Evolutionary conservation across 2,329 filamentous ascomycete genomes (phyloP), one percentile per base, ranked within the genome.

Genomic region (Monosporascus sp.): DNA sequence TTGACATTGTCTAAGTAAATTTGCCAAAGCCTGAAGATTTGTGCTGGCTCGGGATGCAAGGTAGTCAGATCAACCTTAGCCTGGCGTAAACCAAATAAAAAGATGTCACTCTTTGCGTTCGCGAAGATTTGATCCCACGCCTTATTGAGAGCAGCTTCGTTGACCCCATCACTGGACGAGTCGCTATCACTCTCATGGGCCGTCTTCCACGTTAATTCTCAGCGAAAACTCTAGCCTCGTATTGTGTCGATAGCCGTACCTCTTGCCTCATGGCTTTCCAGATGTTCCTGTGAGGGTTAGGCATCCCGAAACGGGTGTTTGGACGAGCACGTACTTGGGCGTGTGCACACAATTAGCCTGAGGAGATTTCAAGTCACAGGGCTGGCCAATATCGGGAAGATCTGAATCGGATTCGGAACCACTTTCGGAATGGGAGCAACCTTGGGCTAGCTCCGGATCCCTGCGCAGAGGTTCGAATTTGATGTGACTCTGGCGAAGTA

Each of bases 1-100:
- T 85, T 74, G 49, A 85, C 75, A 43, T 82, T 82, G 31, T 83
- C 75, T 0, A 85, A 65, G 56, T 81, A 86, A 0, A 77, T 67
- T 60, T 85, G 81, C 81, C 82, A 86, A 0, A 81, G 66, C 24
- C 68, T 63, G 53, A 80, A 76, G 7, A 79, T 75, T 0, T 76
- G 69, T 1, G 71, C 67, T 0, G 72, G 70, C 0, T 71, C 62
- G 0, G 77, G 77, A 26, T 88, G 85, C 0, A 84, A 59, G 2
- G 70, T 66, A 4, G 74, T 72, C 1, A 85, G 63, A 55, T 79
- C 70, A n/a, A 78, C 60, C 2, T 58, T 54, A 22, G 66, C 60
- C 19, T 68, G 67, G 3, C 63, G 70, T 2, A 74, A 69, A 31
- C 79, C 79, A 59, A 86, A 79, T 0, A 87, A 64, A 26, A 85